Evolutionary conservation across 2,329 filamentous ascomycete species (phyloP).

Genomic region (Corinectria fuckeliana): DNA sequence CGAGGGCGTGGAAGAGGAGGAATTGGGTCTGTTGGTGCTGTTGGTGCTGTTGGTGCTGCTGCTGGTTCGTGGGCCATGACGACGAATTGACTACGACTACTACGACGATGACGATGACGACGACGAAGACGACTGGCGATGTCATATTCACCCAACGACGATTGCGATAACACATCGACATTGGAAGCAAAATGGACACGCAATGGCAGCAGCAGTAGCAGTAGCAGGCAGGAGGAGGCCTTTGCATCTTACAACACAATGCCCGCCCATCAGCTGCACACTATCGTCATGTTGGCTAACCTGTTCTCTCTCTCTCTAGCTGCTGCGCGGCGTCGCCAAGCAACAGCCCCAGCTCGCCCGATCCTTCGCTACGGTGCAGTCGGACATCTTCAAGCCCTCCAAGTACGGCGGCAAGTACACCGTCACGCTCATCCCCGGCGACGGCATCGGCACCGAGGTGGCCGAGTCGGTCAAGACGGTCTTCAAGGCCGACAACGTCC

Average conservation of each 20-base stretch:
- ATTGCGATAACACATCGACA: background rate
- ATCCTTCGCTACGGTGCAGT: slow-evolving; percentile 81
- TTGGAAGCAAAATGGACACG: background rate
- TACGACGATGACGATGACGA: background rate
- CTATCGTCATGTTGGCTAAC: slow-evolving; percentile 34
- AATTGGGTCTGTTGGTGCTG: background rate
- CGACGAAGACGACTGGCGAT: background rate
- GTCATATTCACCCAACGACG: background rate
- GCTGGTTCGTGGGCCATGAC: no score
- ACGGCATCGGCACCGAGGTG: slow-evolving; percentile 97
- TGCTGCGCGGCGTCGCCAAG: slow-evolving; percentile 59
- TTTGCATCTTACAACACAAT: no score
- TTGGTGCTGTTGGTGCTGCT: background rate
- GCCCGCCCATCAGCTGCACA: no score
- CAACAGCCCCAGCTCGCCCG: slow-evolving; percentile 56
- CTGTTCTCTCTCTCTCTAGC: slow-evolving; percentile 44
- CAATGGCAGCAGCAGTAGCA: slow-evolving; percentile 7
- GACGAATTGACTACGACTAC: slow-evolving; percentile 7
- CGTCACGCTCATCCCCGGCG: slow-evolving; percentile 96
- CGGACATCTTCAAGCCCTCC: slow-evolving; percentile 98
- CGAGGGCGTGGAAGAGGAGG: background rate
- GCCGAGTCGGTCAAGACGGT: slow-evolving; percentile 98
- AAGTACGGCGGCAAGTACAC: slow-evolving; percentile 99
- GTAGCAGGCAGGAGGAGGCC: no score
- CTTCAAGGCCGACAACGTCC: slow-evolving; percentile 99